Percentiles rank a stretch among this genome's conserved stretches.
These are phyloP conservation scores for Halophytophthora polymorphica DNA, from an alignment of 352 stramenopile genomes.

Conservation along the genomic window DNA sequence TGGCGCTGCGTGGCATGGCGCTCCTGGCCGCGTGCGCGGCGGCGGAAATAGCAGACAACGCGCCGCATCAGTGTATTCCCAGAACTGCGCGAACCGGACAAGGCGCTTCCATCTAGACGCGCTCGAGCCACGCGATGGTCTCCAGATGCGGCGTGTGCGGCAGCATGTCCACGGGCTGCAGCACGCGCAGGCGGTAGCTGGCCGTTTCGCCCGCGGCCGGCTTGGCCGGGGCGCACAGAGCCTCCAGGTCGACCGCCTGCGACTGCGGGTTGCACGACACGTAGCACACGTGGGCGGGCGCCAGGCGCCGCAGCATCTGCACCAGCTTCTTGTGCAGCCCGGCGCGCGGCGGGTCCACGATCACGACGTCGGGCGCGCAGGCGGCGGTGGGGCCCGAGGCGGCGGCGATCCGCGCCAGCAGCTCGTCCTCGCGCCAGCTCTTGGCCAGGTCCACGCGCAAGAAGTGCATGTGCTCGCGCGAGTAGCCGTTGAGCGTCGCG, in stretches of 20 bases:
- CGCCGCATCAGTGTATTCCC: too few species aligned
- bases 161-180: constrained; percentile 80
- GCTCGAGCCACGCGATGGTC: constrained; percentile 66
- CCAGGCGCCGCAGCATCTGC: constrained; percentile 43
- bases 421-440: constrained; percentile 40
- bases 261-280: constrained; percentile 76
- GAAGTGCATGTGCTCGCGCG: constrained; percentile 54
- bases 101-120: constrained; percentile 8
- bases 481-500: constrained; percentile 57
- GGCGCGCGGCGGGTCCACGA: constrained; percentile 70
- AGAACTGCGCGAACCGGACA: too few species aligned
- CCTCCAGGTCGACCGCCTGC: constrained; percentile 54
- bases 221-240: constrained; percentile 28
- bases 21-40: too few species aligned
- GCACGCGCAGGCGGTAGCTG: constrained; percentile 37
- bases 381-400: constrained; percentile 3
- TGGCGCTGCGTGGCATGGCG: too few species aligned
- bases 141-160: constrained; percentile 79
- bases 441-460: constrained; percentile 59
- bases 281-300: constrained; percentile 57
- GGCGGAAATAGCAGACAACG: too few species aligned
- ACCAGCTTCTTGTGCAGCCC: constrained; percentile 71
- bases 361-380: constrained; percentile 52
- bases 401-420: constrained; percentile 23
- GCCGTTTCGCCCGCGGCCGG: constrained; percentile 16